These are phyloP conservation scores for Gamarada debralockiae DNA, from an alignment of 495 filamentous ascomycete species.

Conservation along the genomic window DNA sequence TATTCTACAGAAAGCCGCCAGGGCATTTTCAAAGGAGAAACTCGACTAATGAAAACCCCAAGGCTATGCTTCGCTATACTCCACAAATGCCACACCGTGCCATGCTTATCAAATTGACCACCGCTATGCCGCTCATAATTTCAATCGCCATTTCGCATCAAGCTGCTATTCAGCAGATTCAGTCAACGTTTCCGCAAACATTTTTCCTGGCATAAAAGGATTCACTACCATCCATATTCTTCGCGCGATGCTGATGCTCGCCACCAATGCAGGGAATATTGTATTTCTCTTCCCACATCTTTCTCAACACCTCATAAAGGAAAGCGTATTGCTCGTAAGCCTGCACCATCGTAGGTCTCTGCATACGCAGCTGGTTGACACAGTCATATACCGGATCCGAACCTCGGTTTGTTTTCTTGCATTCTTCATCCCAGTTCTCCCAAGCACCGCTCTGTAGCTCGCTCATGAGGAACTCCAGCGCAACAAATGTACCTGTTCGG, in stretches of 20 bases:
- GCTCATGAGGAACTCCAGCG: slow-evolving; percentile 81
- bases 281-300: slow-evolving; percentile 61
- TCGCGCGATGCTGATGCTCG: slow-evolving; percentile 9
- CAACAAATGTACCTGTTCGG: slow-evolving; percentile 91
- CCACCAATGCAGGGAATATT: slow-evolving; percentile 19
- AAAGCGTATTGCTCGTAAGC: slow-evolving; percentile 82
- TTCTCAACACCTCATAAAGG: slow-evolving; percentile 81
- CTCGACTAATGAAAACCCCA: no score
- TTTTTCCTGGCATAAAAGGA: not conserved
- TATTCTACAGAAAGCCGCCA: no score
- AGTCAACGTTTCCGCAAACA: not conserved
- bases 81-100: not conserved
- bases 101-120: not conserved
- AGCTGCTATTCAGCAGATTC: no score
- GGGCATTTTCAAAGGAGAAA: no score
- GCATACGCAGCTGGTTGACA: slow-evolving; percentile 79
- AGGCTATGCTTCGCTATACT: not conserved
- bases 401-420: slow-evolving; percentile 18
- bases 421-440: slow-evolving; percentile 30
- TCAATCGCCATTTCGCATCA: no score
- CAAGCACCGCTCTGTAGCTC: slow-evolving; percentile 76
- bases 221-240: not conserved
- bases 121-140: no score
- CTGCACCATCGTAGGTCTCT: slow-evolving; percentile 96
- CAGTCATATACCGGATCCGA: slow-evolving; percentile 53